These are phyloP conservation scores for Lepidium sativum DNA, from an alignment of 345 rosid species.

Conservation along the genomic window DNA sequence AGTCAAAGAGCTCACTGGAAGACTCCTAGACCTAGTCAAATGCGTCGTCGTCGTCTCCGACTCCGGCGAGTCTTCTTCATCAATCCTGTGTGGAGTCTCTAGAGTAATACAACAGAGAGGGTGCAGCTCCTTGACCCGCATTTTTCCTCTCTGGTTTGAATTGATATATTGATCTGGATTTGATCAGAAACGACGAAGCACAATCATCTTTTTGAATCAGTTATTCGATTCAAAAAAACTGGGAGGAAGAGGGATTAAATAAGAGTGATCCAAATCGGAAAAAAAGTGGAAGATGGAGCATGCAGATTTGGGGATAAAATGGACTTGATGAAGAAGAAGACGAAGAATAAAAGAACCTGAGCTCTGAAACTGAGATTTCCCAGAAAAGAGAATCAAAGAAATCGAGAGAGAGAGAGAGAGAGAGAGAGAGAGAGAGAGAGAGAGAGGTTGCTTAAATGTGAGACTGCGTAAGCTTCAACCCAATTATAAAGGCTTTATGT, in stretches of 20 bases:
- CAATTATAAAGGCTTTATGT: slow-evolving; percentile 30
- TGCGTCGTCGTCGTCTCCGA: slow-evolving; percentile 27
- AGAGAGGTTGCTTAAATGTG: slow-evolving; percentile 27
- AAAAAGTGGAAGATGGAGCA: background rate
- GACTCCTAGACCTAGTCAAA: slow-evolving; percentile 50
- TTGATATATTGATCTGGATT: slow-evolving; percentile 1
- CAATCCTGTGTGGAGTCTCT: slow-evolving; percentile 53
- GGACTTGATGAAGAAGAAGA: slow-evolving; percentile 16
- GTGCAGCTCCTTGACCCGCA: slow-evolving; percentile 93
- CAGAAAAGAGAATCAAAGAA: slow-evolving; percentile 17
- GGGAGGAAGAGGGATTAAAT: background rate
- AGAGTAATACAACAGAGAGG: slow-evolving; percentile 86
- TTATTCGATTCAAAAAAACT: background rate
- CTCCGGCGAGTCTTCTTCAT: slow-evolving; percentile 56
- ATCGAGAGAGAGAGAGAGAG: slow-evolving; percentile 9
- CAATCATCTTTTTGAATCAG: background rate
- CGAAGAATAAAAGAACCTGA: slow-evolving; percentile 30
- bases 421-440: slow-evolving; percentile 14
- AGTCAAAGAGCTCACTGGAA: slow-evolving; percentile 40
- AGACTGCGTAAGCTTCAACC: slow-evolving; percentile 27
- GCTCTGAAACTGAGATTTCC: slow-evolving; percentile 42
- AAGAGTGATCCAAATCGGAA: background rate
- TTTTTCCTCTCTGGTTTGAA: slow-evolving; percentile 17
- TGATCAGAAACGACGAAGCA: slow-evolving; percentile 12
- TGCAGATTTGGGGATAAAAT: slow-evolving; percentile 21